These are phyloP conservation scores for Brassica hybrid DNA, from an alignment of 441 rosid species.

Conservation along the genomic window DNA sequence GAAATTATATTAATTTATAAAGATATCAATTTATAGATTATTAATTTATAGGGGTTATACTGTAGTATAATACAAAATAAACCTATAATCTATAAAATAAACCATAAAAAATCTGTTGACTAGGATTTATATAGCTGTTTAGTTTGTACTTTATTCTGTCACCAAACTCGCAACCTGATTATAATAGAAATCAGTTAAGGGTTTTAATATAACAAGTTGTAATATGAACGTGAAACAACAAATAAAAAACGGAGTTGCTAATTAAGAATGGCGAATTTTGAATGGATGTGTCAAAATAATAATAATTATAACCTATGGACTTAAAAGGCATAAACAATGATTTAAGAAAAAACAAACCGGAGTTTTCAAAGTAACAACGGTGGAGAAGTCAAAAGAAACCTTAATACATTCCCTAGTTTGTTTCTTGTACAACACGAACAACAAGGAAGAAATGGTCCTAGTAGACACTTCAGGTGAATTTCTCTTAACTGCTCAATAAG, in stretches of 20 bases:
- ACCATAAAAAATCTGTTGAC: not conserved
- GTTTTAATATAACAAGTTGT: not conserved
- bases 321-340: not conserved
- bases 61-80: no score
- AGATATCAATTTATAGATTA: no score
- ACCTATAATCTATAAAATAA: no score
- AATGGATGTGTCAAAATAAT: not conserved
- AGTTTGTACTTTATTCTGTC: not conserved
- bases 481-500: not conserved
- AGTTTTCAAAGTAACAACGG: not conserved
- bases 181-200: not conserved
- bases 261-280: not conserved
- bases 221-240: constrained; percentile 9
- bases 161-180: not conserved
- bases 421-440: constrained; percentile 3
- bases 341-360: not conserved
- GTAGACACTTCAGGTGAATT: not conserved
- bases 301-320: not conserved
- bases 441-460: not conserved
- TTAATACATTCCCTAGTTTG: constrained; percentile 3
- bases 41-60: no score
- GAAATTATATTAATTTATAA: no score
- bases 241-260: not conserved
- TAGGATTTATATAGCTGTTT: not conserved
- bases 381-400: constrained; percentile 24